Base-by-base conservation (phyloP, 2,329 filamentous ascomycete species). In the Sarocladium strictum region DNA sequence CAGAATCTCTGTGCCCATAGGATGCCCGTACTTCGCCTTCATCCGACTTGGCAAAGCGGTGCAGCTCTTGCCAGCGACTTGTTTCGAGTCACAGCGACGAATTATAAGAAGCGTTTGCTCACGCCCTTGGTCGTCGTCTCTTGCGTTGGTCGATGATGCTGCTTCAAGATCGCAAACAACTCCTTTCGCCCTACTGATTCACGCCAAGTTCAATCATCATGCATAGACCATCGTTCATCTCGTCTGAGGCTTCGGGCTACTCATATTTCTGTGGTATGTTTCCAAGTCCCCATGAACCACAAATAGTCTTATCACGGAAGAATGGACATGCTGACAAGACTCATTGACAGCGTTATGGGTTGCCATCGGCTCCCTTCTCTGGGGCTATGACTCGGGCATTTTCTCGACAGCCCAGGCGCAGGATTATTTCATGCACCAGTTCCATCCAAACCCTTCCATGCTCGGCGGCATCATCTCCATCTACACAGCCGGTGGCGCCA, bases 371-470 rank as follows among this genome's bases (percentile, higher is more conserved):
- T 53, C 50, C 17, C 50, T 53, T 15, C 29, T 53, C 10, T 53
- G 50, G 50, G 50, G 50, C 5, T 53, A 53, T 24, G 50, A 53
- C 50, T 53, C 50, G 7, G 50, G 50, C 3, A 53, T 53, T 32
- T 53, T 53, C 32, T 33, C 27, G 5, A 53, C 50, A 4, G 50
- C 50, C 12, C 50, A 53, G 50, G 50, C 50, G 11, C 50, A 53
- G 50, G 21, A 33, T 6, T 53, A 53, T 19, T 53, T 53, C 19
- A 23, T 26, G 3, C n/a, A 53, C 15, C 32, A 23, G 29, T 53
- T 53, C 29, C 6, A 37, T 23, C 50, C 50, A 3, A 19, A 45
- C 19, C 40, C 40, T 23, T 15, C 40, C 6, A 45, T 45, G 40
- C 40, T 45, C 6, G 40, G 40, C 19, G 40, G 40, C 40, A 45